phyloP scores from a whole-genome alignment of 176 grass and related monocot genomes.

The Carex parvula region DNA sequence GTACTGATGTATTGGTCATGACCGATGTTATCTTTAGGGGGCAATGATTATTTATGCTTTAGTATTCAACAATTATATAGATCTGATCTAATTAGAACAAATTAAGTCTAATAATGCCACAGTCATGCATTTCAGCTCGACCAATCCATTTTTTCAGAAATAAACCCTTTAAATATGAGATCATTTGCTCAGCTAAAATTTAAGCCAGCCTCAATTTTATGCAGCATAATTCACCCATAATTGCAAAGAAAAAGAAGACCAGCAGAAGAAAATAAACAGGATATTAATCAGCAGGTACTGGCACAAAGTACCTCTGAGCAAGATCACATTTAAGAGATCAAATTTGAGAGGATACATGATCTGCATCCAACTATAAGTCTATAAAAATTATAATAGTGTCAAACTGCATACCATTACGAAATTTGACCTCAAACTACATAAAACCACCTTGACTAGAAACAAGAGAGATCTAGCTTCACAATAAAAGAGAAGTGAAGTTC shows the following conservation, averaged over 20 bases:
- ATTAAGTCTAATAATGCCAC: not conserved
- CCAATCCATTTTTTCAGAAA: not conserved
- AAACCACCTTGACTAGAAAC: not conserved
- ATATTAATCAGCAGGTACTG: not conserved
- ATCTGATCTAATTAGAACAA: not conserved
- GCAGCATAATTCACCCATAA: not conserved
- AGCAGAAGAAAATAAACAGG: not conserved
- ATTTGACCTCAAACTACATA: not conserved
- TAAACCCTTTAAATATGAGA: not conserved
- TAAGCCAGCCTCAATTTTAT: not conserved
- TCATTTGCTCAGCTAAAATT: not conserved
- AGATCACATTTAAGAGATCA: not conserved
- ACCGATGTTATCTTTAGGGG: too few species aligned
- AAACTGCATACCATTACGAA: not conserved
- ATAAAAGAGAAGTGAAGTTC: constrained; percentile 13
- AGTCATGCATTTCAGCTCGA: not conserved
- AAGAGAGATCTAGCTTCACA: not conserved
- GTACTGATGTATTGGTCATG: too few species aligned
- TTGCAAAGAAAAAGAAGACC: not conserved
- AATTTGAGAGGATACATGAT: not conserved
- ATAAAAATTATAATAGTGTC: not conserved
- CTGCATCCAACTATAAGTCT: not conserved
- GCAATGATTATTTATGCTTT: not conserved
- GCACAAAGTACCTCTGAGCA: not conserved
- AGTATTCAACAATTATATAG: not conserved